phyloP scores from a whole-genome alignment of 225 moss, liverwort and hornwort genomes.

The Anthoceros angustus region DNA sequence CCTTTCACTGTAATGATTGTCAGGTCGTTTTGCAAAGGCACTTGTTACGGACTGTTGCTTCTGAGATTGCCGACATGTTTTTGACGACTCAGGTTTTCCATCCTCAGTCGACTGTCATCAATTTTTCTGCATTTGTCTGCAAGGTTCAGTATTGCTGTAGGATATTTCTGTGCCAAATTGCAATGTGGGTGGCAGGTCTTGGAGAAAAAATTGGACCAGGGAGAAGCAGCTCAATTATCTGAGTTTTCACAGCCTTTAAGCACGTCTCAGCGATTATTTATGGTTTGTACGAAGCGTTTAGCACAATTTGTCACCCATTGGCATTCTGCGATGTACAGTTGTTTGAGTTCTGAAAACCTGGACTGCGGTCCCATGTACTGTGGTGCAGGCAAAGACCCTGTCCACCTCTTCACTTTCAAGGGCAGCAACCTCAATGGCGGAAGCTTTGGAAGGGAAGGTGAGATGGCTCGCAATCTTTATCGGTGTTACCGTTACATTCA shows the following conservation, averaged over 20 bases:
- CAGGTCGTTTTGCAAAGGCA: slow-evolving; percentile 78
- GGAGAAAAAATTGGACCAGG: slow-evolving; percentile 33
- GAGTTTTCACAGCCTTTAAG: slow-evolving; percentile 25
- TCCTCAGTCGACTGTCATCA: background rate
- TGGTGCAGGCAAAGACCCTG: slow-evolving; percentile 63
- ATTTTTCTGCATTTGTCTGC: background rate
- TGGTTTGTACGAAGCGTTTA: slow-evolving; percentile 39
- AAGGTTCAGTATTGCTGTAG: background rate
- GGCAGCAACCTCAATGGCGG: slow-evolving; percentile 51
- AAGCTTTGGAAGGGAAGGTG: slow-evolving; percentile 88
- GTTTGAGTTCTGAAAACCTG: background rate
- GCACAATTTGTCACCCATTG: background rate
- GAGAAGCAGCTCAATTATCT: slow-evolving; percentile 18
- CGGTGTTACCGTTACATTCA: background rate
- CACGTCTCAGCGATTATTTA: slow-evolving; percentile 35
- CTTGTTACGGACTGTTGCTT: slow-evolving; percentile 71
- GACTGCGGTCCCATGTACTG: slow-evolving; percentile 12
- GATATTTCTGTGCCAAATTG: background rate
- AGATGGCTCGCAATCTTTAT: background rate
- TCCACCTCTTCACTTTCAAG: slow-evolving; percentile 29
- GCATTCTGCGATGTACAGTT: background rate
- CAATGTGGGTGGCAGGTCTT: slow-evolving; percentile 24
- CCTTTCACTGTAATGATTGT: background rate
- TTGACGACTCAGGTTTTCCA: slow-evolving; percentile 32
- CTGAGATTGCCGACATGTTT: slow-evolving; percentile 63